Evolutionary conservation across 345 rosid genomes (phyloP), one percentile per base, ranked within the genome.

Genomic region (Acer campestre): DNA sequence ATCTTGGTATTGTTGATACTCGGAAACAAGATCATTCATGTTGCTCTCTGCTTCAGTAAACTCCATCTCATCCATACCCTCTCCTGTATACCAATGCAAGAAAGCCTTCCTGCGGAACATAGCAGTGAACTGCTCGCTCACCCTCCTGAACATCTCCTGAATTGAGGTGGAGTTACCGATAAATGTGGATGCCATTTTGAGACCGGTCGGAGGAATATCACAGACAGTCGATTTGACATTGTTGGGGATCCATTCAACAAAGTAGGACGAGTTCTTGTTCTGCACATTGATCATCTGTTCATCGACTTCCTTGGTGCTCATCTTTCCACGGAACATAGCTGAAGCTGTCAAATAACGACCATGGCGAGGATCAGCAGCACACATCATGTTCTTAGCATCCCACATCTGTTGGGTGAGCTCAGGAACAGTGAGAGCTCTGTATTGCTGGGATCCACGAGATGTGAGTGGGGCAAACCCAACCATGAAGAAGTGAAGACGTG

Each of bases 231-330:
- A 91, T 74, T 91, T 91, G 51, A 91, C 93, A 18, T 91, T 91
- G 85, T 91, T 91, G 0, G 95, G 95, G 80, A 91, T 91, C 95
- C 95, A 91, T 71, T 91, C 95, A 1, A 91, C 93, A 40, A 89
- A 89, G 85, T 91, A 91, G 0, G 95, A 89, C 2, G 95, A 89
- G 82, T 91, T 91, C 85, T 91, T 91, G 90, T 91, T 91, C 84
- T 89, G 94, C 70, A 90, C 90, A 68, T 90, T 90, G 77, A 90
- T 90, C 92, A 90, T 90, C 79, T 90, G 94, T 61, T 90, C 94
- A 10, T 90, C 88, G 6, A 85, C 85, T 70, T 85, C 88, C 75
- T 85, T 85, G 59, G 86, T 85, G 88, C 89, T 86, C 94, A 90
- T 90, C 80, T 89, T 90, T 46, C 94, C 94, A 65, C 92, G 86